These are phyloP conservation scores for Apiospora malaysiana DNA, from an alignment of 2,329 filamentous ascomycete genomes.

Conservation along the genomic window DNA sequence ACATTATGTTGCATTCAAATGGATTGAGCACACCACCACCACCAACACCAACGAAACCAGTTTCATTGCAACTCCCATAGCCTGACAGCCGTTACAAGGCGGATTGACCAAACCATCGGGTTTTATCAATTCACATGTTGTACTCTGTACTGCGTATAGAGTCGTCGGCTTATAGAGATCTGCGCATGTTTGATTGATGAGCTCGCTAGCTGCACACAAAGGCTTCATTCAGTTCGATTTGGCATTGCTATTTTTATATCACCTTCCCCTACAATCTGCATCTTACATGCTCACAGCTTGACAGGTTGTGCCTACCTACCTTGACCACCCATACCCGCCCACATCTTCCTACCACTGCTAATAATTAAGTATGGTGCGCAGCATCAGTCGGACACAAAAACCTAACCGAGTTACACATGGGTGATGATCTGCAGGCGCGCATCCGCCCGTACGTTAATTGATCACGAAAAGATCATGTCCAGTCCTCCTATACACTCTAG, in stretches of 20 bases:
- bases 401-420: background rate
- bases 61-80: background rate
- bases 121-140: background rate
- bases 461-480: background rate
- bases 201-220: background rate
- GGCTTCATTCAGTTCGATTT: background rate
- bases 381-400: background rate
- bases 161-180: background rate
- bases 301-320: background rate
- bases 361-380: too few species aligned
- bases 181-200: background rate
- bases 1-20: background rate
- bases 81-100: background rate
- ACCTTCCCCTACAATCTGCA: background rate
- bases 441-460: background rate
- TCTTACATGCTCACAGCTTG: background rate
- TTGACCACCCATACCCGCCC: background rate
- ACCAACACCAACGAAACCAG: background rate
- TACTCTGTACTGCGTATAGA: background rate
- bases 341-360: background rate
- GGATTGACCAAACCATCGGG: background rate
- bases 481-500: background rate
- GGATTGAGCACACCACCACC: background rate
- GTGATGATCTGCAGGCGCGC: background rate
- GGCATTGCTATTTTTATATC: background rate